Evolutionary conservation across 495 filamentous ascomycete species (phyloP).

Genomic region (Chaetomium fimeti): DNA sequence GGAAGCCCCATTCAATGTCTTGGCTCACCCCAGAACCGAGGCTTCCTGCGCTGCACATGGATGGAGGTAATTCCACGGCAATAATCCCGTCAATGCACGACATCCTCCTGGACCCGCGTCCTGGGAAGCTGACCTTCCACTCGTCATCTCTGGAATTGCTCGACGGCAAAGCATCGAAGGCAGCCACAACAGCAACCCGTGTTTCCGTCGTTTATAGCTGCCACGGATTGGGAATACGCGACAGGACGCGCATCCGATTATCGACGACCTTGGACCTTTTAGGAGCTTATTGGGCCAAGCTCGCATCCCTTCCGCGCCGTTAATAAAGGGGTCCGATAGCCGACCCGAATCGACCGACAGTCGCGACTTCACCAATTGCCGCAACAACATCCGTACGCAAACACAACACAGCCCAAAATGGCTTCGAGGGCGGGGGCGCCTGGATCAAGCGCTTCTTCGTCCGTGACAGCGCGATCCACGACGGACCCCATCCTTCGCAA

Average conservation of each 20-base stretch:
- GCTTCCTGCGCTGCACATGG: background rate
- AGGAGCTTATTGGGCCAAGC: background rate
- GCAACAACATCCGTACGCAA: background rate
- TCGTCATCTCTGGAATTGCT: background rate
- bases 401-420: slow-evolving; percentile 26
- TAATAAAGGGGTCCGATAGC: background rate
- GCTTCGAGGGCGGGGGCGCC: slow-evolving; percentile 30
- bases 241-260: background rate
- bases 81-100: background rate
- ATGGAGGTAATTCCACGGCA: background rate
- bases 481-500: slow-evolving; percentile 68
- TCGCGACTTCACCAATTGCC: background rate
- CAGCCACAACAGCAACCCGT: background rate
- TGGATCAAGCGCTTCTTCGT: slow-evolving; percentile 29
- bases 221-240: background rate
- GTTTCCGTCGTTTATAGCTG: background rate
- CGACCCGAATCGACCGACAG: background rate
- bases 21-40: slow-evolving; percentile 19
- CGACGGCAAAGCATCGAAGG: background rate
- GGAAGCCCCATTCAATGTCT: slow-evolving; percentile 8
- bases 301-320: background rate
- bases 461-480: slow-evolving; percentile 40
- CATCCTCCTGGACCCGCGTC: background rate
- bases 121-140: background rate
- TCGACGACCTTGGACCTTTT: background rate